Base-by-base conservation (phyloP, 805 yeast species). In the Kodamaea kaohsiungensis region DNA sequence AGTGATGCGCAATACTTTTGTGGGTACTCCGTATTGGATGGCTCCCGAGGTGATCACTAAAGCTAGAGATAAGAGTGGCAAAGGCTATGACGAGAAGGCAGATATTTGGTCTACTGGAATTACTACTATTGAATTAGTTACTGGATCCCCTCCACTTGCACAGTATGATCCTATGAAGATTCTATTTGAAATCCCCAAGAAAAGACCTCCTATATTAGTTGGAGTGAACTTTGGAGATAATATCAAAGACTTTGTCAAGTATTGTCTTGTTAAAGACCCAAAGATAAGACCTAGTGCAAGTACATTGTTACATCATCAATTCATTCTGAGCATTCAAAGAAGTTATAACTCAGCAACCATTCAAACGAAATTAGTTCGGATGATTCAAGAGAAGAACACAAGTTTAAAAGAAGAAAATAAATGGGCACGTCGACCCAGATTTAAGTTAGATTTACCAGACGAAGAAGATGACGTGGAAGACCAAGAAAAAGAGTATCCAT, bases 11-110 rank as follows among this genome's bases (percentile, higher is more conserved):
- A 83, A 82, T 53, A 89, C 97, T 0, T 87, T 92, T 77, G 97
- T 91, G 51, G 98, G 98, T 1, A 91, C 98, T 0, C 97, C 98
- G 12, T 90, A 84, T 69, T 92, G 98, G 98, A 92, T 93, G 98
- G 99, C 99, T 0, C 99, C 99, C 0, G 99, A 95, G 67, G 88
- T 93, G n/a, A 88, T 95, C 45, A 67, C 76, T 4, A 67, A 80
- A 51, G 46, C 52, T 3, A 30, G 38, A 8, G 40, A 42, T 12
- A 49, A 45, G 30, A 49, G 46, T 1, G 49, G 51, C 13, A 67
- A 71, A 8, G 96, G 95, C 0, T 91, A 95, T 68, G 81, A 89
- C 64, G 88, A 86, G 57, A 89, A 88, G 63, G 96, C 91, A 1
- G 99, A 95, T 66, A 89, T 95, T 51, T 95, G 99, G 99, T 91